These are phyloP conservation scores for Suhomyces terraborum DNA, from an alignment of 1,139 yeast species.

Conservation along the genomic window DNA sequence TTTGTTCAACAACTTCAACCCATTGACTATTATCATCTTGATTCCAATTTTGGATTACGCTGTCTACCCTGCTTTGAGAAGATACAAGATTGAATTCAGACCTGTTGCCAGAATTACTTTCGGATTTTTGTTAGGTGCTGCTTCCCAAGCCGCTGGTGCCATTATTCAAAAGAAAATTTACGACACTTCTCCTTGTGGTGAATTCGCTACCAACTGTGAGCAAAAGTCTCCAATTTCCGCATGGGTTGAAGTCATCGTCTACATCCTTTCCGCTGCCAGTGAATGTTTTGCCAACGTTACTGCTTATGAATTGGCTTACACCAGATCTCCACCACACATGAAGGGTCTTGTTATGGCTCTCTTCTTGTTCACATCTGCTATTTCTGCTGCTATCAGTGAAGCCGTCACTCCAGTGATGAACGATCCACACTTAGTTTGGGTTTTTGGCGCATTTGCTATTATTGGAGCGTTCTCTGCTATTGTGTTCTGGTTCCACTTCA, in stretches of 20 bases:
- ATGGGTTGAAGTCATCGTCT: slow-evolving; percentile 56
- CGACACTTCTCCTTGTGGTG: slow-evolving; percentile 42
- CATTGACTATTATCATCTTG: slow-evolving; percentile 62
- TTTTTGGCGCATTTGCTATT: slow-evolving; percentile 53
- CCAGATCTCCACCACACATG: slow-evolving; percentile 68
- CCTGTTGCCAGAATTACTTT: slow-evolving; percentile 40
- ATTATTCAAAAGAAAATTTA: slow-evolving; percentile 40
- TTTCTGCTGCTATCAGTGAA: slow-evolving; percentile 59
- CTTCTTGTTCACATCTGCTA: slow-evolving; percentile 60
- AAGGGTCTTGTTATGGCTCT: slow-evolving; percentile 69
- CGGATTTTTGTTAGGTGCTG: slow-evolving; percentile 39
- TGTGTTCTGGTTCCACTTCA: slow-evolving; percentile 47
- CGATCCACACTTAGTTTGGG: slow-evolving; percentile 59
- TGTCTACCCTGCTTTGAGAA: slow-evolving; percentile 62
- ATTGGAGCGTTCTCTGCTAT: slow-evolving; percentile 48
- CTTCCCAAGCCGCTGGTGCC: slow-evolving; percentile 45
- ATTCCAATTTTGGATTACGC: slow-evolving; percentile 63
- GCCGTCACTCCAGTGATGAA: slow-evolving; percentile 55
- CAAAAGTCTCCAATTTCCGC: slow-evolving; percentile 52
- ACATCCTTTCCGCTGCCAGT: slow-evolving; percentile 59
- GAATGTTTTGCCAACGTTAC: slow-evolving; percentile 72
- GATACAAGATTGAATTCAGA: slow-evolving; percentile 38
- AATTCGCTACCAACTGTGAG: slow-evolving; percentile 49
- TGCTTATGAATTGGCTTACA: slow-evolving; percentile 70
- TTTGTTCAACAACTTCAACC: slow-evolving; percentile 66